phyloP scores from a whole-genome alignment of 768 basidiomycete species.

The Lactarius hengduanensis region DNA sequence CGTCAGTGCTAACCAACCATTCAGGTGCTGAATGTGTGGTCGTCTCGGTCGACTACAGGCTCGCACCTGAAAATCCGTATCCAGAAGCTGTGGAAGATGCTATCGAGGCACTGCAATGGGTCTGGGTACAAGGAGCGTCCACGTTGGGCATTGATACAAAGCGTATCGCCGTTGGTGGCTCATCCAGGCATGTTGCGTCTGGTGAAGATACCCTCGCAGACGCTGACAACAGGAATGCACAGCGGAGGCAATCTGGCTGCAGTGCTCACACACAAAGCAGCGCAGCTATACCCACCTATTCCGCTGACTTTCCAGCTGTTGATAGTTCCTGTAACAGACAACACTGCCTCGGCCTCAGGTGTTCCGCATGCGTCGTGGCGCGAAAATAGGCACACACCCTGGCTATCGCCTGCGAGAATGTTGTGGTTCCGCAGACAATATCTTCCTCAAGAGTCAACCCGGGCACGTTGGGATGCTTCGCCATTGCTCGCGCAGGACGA shows the following conservation, averaged over 20 bases:
- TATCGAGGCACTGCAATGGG: constrained; percentile 64
- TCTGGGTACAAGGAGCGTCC: constrained; percentile 46
- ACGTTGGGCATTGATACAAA: constrained; percentile 48
- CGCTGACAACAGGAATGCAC: constrained; percentile 11
- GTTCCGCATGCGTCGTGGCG: constrained; percentile 50
- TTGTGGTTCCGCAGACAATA: constrained; percentile 72
- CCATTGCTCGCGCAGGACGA: constrained; percentile 66
- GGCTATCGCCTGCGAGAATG: constrained; percentile 64
- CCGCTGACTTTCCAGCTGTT: constrained; percentile 61
- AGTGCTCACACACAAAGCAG: constrained; percentile 62
- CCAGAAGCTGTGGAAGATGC: constrained; percentile 73
- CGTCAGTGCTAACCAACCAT: neutral
- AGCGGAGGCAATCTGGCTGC: constrained; percentile 74
- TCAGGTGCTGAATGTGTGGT: constrained; percentile 61
- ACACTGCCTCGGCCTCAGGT: constrained; percentile 51
- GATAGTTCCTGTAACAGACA: constrained; percentile 71
- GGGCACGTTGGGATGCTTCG: constrained; percentile 65
- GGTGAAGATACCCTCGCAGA: neutral
- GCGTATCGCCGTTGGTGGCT: constrained; percentile 70
- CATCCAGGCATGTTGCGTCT: constrained; percentile 52
- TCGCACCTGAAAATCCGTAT: constrained; percentile 69
- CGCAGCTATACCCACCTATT: constrained; percentile 46
- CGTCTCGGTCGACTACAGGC: constrained; percentile 66
- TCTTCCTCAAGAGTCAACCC: constrained; percentile 58
- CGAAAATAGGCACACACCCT: constrained; percentile 55